phyloP scores from a whole-genome alignment of 306 rosid species.

The Hippophae tibetana region DNA sequence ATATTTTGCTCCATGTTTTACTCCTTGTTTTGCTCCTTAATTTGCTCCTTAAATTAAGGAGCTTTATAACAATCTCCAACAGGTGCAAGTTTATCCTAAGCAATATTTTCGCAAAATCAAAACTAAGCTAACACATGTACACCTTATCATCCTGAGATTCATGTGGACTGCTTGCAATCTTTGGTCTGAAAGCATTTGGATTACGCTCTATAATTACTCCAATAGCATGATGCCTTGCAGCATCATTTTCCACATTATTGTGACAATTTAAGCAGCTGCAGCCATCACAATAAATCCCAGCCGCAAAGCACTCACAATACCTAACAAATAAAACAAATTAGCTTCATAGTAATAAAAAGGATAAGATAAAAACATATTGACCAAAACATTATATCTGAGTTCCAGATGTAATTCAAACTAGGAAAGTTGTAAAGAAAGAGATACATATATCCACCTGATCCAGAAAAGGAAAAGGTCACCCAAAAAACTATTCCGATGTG shows the following conservation, averaged over 20 bases:
- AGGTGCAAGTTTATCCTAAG: constrained; percentile 8
- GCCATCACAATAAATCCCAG: constrained; percentile 69
- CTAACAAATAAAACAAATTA: constrained; percentile 30
- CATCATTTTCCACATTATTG: constrained; percentile 61
- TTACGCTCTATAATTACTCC: constrained; percentile 58
- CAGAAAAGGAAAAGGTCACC: too few relatives aligned
- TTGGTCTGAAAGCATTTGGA: constrained; percentile 76
- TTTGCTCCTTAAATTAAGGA: too few relatives aligned
- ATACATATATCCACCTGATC: too few relatives aligned
- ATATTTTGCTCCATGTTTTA: too few relatives aligned
- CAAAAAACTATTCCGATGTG: too few relatives aligned
- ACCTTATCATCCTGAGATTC: constrained; percentile 43
- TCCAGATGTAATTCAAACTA: constrained; percentile 12
- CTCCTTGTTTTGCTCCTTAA: too few relatives aligned
- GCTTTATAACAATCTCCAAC: too few relatives aligned
- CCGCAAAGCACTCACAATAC: constrained; percentile 82
- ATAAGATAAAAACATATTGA: not conserved
- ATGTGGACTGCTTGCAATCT: constrained; percentile 63
- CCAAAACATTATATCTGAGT: not conserved
- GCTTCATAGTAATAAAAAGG: constrained; percentile 9
- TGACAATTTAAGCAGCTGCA: constrained; percentile 67
- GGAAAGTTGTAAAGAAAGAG: not conserved
- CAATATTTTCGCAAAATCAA: not conserved
- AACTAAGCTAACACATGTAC: constrained; percentile 16
- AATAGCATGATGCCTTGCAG: constrained; percentile 58